Evolutionary conservation across 2,329 filamentous ascomycete genomes (phyloP).

Genomic region (Monascus ruber): DNA sequence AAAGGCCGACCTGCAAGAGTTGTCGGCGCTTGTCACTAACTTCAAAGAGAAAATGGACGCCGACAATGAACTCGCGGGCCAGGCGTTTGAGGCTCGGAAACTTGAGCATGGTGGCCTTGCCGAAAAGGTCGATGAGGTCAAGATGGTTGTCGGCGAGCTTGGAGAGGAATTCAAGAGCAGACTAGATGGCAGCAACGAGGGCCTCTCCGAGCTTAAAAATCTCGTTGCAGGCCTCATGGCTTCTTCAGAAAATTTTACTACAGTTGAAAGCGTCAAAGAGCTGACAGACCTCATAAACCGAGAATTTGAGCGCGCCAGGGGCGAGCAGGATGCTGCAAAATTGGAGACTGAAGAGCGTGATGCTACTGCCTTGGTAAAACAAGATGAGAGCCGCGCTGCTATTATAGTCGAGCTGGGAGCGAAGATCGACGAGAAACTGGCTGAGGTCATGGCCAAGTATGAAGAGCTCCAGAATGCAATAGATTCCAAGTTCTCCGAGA

Average conservation of each 20-base stretch:
- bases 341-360: constrained; percentile 60
- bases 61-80: constrained; percentile 62
- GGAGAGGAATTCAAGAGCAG: constrained; percentile 65
- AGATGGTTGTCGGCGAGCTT: constrained; percentile 64
- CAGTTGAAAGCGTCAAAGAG: constrained; percentile 54
- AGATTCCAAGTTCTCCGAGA: constrained; percentile 61
- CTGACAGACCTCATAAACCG: constrained; percentile 64
- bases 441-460: constrained; percentile 73
- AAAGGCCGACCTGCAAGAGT: constrained; percentile 61
- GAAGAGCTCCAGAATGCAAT: constrained; percentile 68
- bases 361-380: constrained; percentile 45
- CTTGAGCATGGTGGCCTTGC: constrained; percentile 69
- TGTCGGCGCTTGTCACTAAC: constrained; percentile 61
- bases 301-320: constrained; percentile 79
- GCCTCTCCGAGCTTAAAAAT: constrained; percentile 47
- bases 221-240: constrained; percentile 60
- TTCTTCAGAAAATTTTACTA: constrained; percentile 34
- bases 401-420: constrained; percentile 43
- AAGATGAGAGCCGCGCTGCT: constrained; percentile 46
- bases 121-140: constrained; percentile 69
- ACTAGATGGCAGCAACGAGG: constrained; percentile 62
- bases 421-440: constrained; percentile 65
- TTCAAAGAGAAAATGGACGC: constrained; percentile 52
- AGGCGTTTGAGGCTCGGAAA: constrained; percentile 73
- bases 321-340: constrained; percentile 67